Base-by-base conservation (phyloP, 2,329 filamentous ascomycete species). In the Cladosporium cucumerinum region DNA sequence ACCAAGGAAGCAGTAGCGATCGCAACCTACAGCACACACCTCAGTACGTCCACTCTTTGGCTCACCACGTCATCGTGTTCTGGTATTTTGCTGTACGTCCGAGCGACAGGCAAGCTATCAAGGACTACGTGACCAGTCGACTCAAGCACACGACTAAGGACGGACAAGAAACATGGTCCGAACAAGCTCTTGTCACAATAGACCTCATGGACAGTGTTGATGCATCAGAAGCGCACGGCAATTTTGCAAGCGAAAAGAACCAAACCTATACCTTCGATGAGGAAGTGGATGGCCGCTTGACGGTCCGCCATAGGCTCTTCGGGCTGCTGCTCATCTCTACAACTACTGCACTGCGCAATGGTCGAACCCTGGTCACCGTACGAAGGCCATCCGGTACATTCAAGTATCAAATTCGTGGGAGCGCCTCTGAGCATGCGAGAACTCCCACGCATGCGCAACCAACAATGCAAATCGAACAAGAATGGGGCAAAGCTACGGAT, bases 81-180 rank as follows among this genome's bases (percentile, higher is more conserved):
- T 99, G 95, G 95, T 99, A 98, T 75, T 84, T 99, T 70, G 91
- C 93, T 0, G 77, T 99, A 71, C 94, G 92, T 73, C 84, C 97
- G 60, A 86, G 89, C 43, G 93, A 97, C 74, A 88, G 95, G 59
- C 86, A 89, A 36, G 91, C 87, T 67, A 89, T 96, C 69, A 93
- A 97, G 60, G 87, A 88, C 30, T 97, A 92, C 91, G 97, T 99
- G 68, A 89, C 91, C 12, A 92, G 89, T 72, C 92, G 92, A 68
- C 83, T 99, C 14, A 82, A 86, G 11, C 93, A 94, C 71, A 89
- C 85, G 10, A 92, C 97, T 72, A 85, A 86, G 26, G 86, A 89
- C 65, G 92, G 92, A 18, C 87, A 86, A 48, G 87, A 92, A 63
- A 86, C 85, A 57, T 86, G 93, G 36, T 94, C 98, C 74, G 94